Conservation (phyloP, 73 alveolate genomes). For the Stentor roeselii region DNA sequence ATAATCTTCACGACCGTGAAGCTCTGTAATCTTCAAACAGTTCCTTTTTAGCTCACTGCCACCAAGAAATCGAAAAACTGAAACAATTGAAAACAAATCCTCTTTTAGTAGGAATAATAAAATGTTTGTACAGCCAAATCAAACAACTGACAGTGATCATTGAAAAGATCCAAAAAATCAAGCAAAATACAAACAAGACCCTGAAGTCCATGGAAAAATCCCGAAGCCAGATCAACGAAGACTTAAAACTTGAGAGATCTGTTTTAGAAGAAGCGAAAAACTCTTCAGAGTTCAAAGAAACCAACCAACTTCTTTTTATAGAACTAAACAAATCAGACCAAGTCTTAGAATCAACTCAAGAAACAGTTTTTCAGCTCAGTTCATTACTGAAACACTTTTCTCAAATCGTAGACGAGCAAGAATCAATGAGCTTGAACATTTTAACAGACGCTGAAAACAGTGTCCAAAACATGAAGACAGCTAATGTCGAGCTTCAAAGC, state of each 20-base stretch:
- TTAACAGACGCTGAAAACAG: slow-evolving; percentile 1
- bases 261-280: no score
- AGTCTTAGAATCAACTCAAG: not conserved
- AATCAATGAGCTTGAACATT: not conserved
- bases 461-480: not conserved
- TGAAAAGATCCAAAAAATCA: not conserved
- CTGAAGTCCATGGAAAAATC: not conserved
- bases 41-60: not conserved
- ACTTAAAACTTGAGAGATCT: no score
- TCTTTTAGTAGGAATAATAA: not conserved
- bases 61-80: slow-evolving; percentile 1
- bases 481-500: not conserved
- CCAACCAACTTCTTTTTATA: not conserved
- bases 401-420: slow-evolving; percentile 5
- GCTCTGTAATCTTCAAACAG: not conserved
- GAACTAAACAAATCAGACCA: not conserved
- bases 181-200: not conserved
- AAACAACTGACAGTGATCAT: not conserved
- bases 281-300: no score
- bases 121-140: not conserved
- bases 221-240: not conserved
- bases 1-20: not conserved
- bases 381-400: not conserved
- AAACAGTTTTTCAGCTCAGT: not conserved
- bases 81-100: not conserved